These are phyloP conservation scores for Zygosaccharomyces bisporus DNA, from an alignment of 805 yeast species.

Conservation along the genomic window DNA sequence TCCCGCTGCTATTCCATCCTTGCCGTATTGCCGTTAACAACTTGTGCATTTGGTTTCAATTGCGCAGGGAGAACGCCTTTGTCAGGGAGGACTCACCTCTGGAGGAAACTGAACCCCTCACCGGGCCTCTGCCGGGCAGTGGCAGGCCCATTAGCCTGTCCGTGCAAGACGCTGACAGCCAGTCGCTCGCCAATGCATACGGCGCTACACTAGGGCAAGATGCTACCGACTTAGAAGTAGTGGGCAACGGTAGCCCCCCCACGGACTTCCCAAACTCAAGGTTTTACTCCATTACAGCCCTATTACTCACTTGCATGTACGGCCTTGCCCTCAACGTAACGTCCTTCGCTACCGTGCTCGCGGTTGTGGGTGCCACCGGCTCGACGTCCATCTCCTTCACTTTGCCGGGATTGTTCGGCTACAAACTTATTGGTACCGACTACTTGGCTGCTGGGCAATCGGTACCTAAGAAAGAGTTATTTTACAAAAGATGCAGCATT, in stretches of 20 bases:
- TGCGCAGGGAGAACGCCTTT: slow-evolving; percentile 11
- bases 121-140: not conserved
- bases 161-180: slow-evolving; percentile 16
- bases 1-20: slow-evolving; percentile 79
- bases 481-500: slow-evolving; percentile 47
- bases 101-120: slow-evolving; percentile 4
- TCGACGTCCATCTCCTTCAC: slow-evolving; percentile 89
- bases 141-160: slow-evolving; percentile 13
- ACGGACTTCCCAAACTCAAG: slow-evolving; percentile 16
- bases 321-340: slow-evolving; percentile 59
- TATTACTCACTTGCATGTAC: slow-evolving; percentile 49
- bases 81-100: slow-evolving; percentile 1
- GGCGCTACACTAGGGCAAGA: not conserved
- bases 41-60: slow-evolving; percentile 47
- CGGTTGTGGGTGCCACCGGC: slow-evolving; percentile 90
- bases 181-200: slow-evolving; percentile 8
- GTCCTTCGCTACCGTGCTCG: slow-evolving; percentile 77
- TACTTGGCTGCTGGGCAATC: slow-evolving; percentile 30
- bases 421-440: slow-evolving; percentile 51
- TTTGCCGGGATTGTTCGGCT: slow-evolving; percentile 84
- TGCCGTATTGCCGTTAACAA: slow-evolving; percentile 71
- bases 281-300: slow-evolving; percentile 42
- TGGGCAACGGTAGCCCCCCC: slow-evolving; percentile 3
- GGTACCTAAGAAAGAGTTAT: slow-evolving; percentile 28
- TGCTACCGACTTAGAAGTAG: not conserved